Evolutionary conservation across 169 alveolate species (phyloP).

Genomic region (Theileria annulata): DNA sequence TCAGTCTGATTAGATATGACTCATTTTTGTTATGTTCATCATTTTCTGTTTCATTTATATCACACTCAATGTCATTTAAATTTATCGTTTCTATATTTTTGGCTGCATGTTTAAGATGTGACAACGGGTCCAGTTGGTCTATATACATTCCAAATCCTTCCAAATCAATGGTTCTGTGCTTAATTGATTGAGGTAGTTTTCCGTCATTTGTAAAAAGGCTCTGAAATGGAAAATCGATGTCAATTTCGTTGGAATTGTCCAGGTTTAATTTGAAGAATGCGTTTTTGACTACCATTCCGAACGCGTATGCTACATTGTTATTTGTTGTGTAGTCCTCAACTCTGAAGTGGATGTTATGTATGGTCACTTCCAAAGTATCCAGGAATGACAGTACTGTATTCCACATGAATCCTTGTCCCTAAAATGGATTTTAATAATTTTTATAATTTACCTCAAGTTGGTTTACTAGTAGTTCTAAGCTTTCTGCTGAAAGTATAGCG

Average conservation of each 20-base stretch:
- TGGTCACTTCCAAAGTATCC: slow-evolving; percentile 57
- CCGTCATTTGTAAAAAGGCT: slow-evolving; percentile 42
- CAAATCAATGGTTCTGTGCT: slow-evolving; percentile 48
- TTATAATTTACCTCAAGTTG: slow-evolving; percentile 49
- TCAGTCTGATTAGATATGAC: slow-evolving; percentile 4
- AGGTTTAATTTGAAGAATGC: slow-evolving; percentile 42
- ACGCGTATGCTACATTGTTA: slow-evolving; percentile 54
- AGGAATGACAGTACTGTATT: slow-evolving; percentile 56
- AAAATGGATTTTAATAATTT: slow-evolving; percentile 5
- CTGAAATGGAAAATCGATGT: slow-evolving; percentile 43
- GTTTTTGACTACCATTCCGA: slow-evolving; percentile 43
- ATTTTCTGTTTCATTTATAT: background rate
- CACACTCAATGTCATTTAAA: slow-evolving; percentile 14
- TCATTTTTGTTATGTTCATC: background rate
- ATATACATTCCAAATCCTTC: slow-evolving; percentile 56
- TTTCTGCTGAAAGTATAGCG: slow-evolving; percentile 61
- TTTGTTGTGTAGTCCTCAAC: slow-evolving; percentile 69
- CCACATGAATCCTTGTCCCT: slow-evolving; percentile 69
- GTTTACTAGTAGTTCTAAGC: slow-evolving; percentile 49
- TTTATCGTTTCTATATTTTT: background rate
- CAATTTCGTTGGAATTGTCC: background rate
- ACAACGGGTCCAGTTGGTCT: slow-evolving; percentile 60
- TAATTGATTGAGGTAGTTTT: slow-evolving; percentile 19
- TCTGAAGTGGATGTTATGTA: slow-evolving; percentile 65
- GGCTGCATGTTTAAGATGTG: slow-evolving; percentile 1